Percentiles rank a stretch among this genome's conserved stretches.
These are phyloP conservation scores for Eimeria brunetti DNA, from an alignment of 169 alveolate genomes.

Conservation along the genomic window DNA sequence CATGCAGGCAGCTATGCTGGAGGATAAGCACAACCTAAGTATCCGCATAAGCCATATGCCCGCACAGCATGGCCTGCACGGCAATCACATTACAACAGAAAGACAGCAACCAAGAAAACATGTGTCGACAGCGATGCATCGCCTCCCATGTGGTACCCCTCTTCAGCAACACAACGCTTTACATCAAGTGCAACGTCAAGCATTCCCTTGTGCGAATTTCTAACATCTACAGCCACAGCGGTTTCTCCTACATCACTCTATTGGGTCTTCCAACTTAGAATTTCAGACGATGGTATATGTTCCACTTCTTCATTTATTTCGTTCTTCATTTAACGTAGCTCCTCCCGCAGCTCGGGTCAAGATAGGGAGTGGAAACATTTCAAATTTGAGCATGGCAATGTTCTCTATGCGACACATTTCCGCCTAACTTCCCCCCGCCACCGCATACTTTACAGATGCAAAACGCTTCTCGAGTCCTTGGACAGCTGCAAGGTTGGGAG, in stretches of 20 bases:
- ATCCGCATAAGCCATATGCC: not conserved
- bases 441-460: not conserved
- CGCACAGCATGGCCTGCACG: not conserved
- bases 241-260: not conserved
- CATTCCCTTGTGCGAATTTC: not conserved
- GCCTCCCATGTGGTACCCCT: not conserved
- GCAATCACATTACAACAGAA: not conserved
- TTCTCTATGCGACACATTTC: not conserved
- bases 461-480: too few species aligned
- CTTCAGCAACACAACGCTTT: not conserved
- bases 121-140: not conserved
- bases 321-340: not conserved
- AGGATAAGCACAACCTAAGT: not conserved
- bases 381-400: not conserved
- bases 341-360: not conserved
- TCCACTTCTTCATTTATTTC: not conserved
- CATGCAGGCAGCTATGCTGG: not conserved
- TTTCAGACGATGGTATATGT: not conserved
- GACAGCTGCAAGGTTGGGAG: not conserved
- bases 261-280: not conserved
- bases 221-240: not conserved
- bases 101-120: not conserved
- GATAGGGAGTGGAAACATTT: not conserved
- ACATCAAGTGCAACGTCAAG: too few species aligned
- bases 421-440: not conserved